These are phyloP conservation scores for Thoreauomyces humboldtii DNA, from an alignment of 192 early-diverging fungal genomes.

Conservation along the genomic window DNA sequence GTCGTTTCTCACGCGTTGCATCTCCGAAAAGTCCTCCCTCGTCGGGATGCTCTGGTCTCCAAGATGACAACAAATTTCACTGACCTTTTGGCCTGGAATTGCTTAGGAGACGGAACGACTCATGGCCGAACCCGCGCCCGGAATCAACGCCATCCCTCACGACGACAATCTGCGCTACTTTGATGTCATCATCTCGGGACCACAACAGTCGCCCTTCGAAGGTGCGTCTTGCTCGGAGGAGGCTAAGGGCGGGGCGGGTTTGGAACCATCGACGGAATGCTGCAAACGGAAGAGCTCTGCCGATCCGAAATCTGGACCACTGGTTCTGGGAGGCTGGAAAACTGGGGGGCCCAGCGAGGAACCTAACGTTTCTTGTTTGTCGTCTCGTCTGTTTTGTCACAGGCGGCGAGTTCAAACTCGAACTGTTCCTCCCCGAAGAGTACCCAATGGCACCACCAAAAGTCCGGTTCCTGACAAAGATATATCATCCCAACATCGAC, in stretches of 20 bases:
- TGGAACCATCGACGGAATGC: no score
- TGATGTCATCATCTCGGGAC: constrained; percentile 90
- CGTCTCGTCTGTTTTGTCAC: background rate
- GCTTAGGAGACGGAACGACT: constrained; percentile 92
- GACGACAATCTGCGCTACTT: constrained; percentile 98
- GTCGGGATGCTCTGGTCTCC: no score
- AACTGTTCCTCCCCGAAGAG: constrained; percentile 94
- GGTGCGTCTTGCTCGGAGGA: no score
- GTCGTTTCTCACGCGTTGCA: background rate
- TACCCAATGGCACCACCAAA: constrained; percentile 99
- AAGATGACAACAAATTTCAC: no score
- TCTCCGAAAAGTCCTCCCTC: no score
- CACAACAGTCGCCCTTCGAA: constrained; percentile 91
- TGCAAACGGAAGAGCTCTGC: no score
- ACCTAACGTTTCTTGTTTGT: background rate
- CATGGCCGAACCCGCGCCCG: constrained; percentile 89
- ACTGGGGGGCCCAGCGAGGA: background rate
- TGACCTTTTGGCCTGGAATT: background rate
- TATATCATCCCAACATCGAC: constrained; percentile 99
- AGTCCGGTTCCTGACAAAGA: constrained; percentile 94
- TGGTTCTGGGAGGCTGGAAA: background rate
- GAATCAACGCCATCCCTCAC: constrained; percentile 83
- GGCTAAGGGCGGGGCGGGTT: no score
- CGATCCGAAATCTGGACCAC: background rate
- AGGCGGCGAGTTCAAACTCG: constrained; percentile 92